These are phyloP conservation scores for Xerocomus potaroensis DNA, from an alignment of 768 basidiomycete genomes.

Conservation along the genomic window DNA sequence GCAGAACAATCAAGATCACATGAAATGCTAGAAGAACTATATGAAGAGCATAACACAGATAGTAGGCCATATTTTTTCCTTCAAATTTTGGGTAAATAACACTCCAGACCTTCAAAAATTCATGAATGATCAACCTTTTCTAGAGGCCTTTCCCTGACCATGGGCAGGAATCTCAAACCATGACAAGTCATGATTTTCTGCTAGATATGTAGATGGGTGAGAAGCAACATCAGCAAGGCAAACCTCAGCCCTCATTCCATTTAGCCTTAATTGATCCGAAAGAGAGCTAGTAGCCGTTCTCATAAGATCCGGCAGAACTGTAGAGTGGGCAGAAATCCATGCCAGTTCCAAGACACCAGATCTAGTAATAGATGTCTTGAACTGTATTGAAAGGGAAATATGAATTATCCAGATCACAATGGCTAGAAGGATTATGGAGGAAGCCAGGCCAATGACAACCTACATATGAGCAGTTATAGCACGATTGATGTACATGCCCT, in stretches of 20 bases:
- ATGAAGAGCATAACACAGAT: background rate
- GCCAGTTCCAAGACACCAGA: background rate
- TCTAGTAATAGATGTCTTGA: background rate
- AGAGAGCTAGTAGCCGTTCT: background rate
- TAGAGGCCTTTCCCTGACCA: background rate
- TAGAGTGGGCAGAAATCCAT: conserved; percentile 1
- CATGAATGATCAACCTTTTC: background rate
- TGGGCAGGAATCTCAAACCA: too few relatives aligned
- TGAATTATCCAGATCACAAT: background rate
- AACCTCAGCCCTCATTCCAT: background rate
- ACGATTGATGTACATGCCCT: background rate
- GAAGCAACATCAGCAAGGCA: background rate
- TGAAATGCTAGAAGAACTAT: background rate
- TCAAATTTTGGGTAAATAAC: background rate
- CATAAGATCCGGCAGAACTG: background rate
- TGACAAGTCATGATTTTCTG: background rate
- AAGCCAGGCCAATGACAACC: background rate
- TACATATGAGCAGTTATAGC: background rate
- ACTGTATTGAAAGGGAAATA: background rate
- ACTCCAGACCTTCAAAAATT: background rate
- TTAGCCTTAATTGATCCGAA: background rate
- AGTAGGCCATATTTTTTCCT: background rate
- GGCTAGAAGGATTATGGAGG: background rate
- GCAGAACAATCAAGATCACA: background rate
- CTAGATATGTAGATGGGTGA: background rate